Percentiles rank a stretch among this genome's conserved stretches.
Evolutionary conservation across 148 eudicot species (phyloP).

Genomic region (Cornus controversa): DNA sequence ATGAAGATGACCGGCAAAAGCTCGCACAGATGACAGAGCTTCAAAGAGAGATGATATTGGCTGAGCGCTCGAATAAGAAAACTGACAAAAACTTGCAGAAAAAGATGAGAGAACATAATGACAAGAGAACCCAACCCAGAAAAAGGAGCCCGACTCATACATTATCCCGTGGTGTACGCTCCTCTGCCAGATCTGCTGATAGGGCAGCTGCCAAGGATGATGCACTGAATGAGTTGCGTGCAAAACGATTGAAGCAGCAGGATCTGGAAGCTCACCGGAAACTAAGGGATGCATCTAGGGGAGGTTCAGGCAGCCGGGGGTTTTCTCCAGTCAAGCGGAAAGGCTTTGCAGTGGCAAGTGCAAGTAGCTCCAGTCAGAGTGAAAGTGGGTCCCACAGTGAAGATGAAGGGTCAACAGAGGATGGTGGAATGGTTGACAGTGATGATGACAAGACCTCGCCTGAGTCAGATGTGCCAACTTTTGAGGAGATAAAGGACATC

Average conservation of each 20-base stretch:
- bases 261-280: slow-evolving; percentile 44
- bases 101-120: slow-evolving; percentile 68
- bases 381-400: slow-evolving; percentile 78
- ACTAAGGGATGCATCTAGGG: slow-evolving; percentile 46
- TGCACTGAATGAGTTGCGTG: slow-evolving; percentile 75
- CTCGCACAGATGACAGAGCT: slow-evolving; percentile 84
- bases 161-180: slow-evolving; percentile 67
- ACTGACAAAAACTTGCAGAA: slow-evolving; percentile 74
- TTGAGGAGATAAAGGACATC: slow-evolving; percentile 69
- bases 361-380: slow-evolving; percentile 68
- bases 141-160: slow-evolving; percentile 60
- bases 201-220: slow-evolving; percentile 66
- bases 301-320: slow-evolving; percentile 43
- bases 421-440: slow-evolving; percentile 57
- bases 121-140: slow-evolving; percentile 52
- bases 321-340: slow-evolving; percentile 62
- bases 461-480: slow-evolving; percentile 57
- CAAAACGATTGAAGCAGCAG: slow-evolving; percentile 72
- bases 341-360: slow-evolving; percentile 46
- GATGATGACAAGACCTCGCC: slow-evolving; percentile 74
- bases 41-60: slow-evolving; percentile 77
- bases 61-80: slow-evolving; percentile 75
- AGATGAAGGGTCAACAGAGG: slow-evolving; percentile 62
- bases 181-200: slow-evolving; percentile 77
- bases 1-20: slow-evolving; percentile 68